Base-by-base conservation (phyloP, 805 yeast genomes). In the Ogataea corticis region DNA sequence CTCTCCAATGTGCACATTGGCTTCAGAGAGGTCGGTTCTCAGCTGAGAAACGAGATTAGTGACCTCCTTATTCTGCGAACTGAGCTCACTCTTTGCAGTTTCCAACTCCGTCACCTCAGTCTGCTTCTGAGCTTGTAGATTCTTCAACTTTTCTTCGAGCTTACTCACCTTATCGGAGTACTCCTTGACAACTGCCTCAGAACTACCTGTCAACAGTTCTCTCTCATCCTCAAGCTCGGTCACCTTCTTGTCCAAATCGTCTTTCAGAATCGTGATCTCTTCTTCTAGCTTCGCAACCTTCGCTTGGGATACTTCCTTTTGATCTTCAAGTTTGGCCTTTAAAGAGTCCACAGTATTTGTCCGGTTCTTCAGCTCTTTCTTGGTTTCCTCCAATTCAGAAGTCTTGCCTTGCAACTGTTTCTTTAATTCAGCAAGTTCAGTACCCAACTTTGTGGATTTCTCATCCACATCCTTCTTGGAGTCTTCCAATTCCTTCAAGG, bases 211-310 rank as follows among this genome's bases (percentile, higher is more conserved):
- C 11, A 77, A 56, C 53, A 74, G 61, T 11, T 62, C 65, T 44
- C 84, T 64, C 53, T 79, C 84, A 28, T 67, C 68, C 38, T 79
- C 84, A 48, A 79, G 71, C 34, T 75, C 82, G 33, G 61, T 48
- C 1, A 54, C 52, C 49, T 74, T 78, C 15, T 53, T 51, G 15
- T 65, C 66, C 34, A 78, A 50, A 2, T 70, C 68, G 1, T 58
- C 50, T 21, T 67, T 65, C 34, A 73, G 52, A 0, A 46, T 37
- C 11, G 48, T 36, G 3, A 72, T 55, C 23, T 68, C 68, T 4
- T 42, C 44, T 36, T 69, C 67, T 12, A 67, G 49, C 1, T 57
- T 51, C 1, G 54, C 37, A 1, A 67, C 36, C 18, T 51, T 54
- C 1, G 31, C 50, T 7, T 52, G 28, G 27, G 57, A 48, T 15